Percentiles rank a stretch among this genome's conserved stretches.
phyloP scores from a whole-genome alignment of 2,329 filamentous ascomycete species.

The Fusarium sp. region DNA sequence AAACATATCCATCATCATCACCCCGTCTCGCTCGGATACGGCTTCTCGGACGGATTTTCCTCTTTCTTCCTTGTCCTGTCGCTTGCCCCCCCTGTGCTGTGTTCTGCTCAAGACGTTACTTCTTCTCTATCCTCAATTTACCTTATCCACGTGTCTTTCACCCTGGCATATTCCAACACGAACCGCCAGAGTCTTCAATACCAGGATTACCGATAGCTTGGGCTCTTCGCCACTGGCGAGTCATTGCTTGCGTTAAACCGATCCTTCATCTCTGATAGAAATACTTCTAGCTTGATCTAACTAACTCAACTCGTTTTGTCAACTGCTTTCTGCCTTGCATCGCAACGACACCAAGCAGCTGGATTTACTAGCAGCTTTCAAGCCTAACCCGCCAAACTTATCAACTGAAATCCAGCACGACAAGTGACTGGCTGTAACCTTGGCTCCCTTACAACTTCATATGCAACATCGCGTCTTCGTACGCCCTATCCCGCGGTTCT shows the following conservation, averaged over 20 bases:
- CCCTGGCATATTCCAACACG: slow-evolving; percentile 11
- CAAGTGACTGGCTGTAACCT: slow-evolving; percentile 22
- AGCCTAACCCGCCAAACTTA: slow-evolving; percentile 7
- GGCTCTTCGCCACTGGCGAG: slow-evolving; percentile 21
- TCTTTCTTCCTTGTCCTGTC: slow-evolving; percentile 19
- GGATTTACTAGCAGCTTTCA: slow-evolving; percentile 8
- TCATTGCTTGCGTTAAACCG: slow-evolving; percentile 19
- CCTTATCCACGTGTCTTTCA: slow-evolving; percentile 10
- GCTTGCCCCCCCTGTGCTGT: not conserved
- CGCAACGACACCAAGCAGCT: slow-evolving; percentile 11
- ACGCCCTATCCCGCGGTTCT: slow-evolving; percentile 39
- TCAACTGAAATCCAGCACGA: slow-evolving; percentile 23
- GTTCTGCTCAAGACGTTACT: slow-evolving; percentile 2
- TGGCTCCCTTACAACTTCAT: slow-evolving; percentile 32
- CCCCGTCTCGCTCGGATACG: slow-evolving; percentile 23
- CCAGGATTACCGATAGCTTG: slow-evolving; percentile 9
- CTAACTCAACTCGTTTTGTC: slow-evolving; percentile 6
- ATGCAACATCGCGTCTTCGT: slow-evolving; percentile 50
- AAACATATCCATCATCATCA: slow-evolving; percentile 46
- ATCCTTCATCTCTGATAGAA: slow-evolving; percentile 13
- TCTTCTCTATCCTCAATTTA: slow-evolving; percentile 14
- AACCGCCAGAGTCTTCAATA: slow-evolving; percentile 20
- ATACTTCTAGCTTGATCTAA: not conserved
- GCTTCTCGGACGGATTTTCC: slow-evolving; percentile 19
- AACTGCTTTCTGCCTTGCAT: slow-evolving; percentile 4